Conservation (phyloP, 139 green algal species). For the Yamagishiella unicocca region DNA sequence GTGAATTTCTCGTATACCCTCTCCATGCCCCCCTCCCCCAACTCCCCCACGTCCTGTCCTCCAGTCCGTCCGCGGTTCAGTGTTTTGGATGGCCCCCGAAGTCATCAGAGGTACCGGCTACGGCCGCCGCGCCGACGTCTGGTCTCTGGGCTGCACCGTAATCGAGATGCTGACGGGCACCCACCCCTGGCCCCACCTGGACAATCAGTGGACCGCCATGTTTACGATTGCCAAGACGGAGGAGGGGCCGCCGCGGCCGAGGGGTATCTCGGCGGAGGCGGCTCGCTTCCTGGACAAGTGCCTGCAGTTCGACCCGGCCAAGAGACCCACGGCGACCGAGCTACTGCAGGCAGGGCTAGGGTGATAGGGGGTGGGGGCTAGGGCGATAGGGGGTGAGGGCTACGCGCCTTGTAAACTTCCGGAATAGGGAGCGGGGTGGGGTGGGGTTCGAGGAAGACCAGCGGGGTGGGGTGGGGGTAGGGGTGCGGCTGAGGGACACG, state of each 20-base stretch:
- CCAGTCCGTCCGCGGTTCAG: constrained; percentile 89
- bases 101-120: constrained; percentile 53
- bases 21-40: not conserved
- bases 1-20: no score
- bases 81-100: constrained; percentile 99
- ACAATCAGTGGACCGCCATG: constrained; percentile 79
- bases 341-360: constrained; percentile 53
- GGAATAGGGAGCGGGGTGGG: no score
- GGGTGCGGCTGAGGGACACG: no score
- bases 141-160: constrained; percentile 95
- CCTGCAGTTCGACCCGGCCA: constrained; percentile 74
- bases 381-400: not conserved
- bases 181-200: constrained; percentile 69
- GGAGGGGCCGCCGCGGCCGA: constrained; percentile 79
- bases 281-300: constrained; percentile 86
- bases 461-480: not conserved
- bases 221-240: constrained; percentile 88
- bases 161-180: constrained; percentile 97
- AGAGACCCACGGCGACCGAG: constrained; percentile 67
- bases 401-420: no score
- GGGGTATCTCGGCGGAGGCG: constrained; percentile 73
- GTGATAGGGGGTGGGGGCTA: not conserved
- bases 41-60: not conserved
- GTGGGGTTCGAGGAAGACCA: no score
- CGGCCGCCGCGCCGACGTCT: constrained; percentile 93